Conservation (phyloP, 257 asterid species). For the Lithospermum erythrorhizon region DNA sequence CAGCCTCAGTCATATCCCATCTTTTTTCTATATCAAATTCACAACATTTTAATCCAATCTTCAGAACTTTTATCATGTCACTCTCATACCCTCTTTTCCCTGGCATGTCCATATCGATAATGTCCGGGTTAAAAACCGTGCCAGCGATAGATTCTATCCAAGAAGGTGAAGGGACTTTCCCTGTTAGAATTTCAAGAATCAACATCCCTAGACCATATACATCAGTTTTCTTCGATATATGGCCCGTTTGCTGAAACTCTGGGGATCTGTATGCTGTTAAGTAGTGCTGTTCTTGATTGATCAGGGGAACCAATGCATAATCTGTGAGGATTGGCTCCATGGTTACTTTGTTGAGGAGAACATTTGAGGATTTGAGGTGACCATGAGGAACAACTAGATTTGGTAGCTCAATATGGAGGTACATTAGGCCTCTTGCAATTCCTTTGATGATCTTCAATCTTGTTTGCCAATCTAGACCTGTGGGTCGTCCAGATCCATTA, state of each 20-base stretch:
- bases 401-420: background rate
- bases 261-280: constrained; percentile 82
- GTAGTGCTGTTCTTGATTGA: constrained; percentile 59
- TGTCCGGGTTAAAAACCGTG: constrained; percentile 23
- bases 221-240: constrained; percentile 74
- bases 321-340: constrained; percentile 55
- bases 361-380: constrained; percentile 34
- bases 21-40: constrained; percentile 41
- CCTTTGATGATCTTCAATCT: background rate
- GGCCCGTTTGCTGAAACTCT: constrained; percentile 38
- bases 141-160: constrained; percentile 45
- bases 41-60: constrained; percentile 56
- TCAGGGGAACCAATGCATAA: constrained; percentile 73
- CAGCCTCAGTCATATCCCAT: constrained; percentile 55
- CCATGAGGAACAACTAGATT: background rate
- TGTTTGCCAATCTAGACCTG: background rate
- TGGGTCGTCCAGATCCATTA: background rate
- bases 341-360: constrained; percentile 39
- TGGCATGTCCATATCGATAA: constrained; percentile 53
- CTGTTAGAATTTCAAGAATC: constrained; percentile 62
- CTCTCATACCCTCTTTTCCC: constrained; percentile 24
- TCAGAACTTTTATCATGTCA: constrained; percentile 61
- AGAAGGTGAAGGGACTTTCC: constrained; percentile 48
- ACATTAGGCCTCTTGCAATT: background rate
- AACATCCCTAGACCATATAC: constrained; percentile 79